Evolutionary conservation across 441 rosid species (phyloP).

Genomic region (Populus trichocarpa): DNA sequence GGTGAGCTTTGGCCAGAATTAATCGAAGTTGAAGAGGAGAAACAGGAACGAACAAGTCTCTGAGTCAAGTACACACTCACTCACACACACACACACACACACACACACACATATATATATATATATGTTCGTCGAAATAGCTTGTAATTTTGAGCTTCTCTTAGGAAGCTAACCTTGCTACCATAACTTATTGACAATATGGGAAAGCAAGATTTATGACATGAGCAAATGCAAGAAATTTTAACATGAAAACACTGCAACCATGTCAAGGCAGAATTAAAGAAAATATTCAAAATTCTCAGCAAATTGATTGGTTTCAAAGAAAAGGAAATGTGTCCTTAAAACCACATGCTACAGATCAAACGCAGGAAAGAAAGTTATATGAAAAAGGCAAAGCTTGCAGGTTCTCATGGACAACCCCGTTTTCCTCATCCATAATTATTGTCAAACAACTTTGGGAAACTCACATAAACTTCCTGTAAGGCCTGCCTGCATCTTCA

Average conservation of each 20-base stretch:
- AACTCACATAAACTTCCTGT: constrained; percentile 61
- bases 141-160: not conserved
- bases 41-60: not conserved
- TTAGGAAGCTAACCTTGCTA: not conserved
- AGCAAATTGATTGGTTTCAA: not conserved
- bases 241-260: not conserved
- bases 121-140: too few species aligned
- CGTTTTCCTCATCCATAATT: constrained; percentile 12
- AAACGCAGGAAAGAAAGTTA: not conserved
- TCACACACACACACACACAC: too few species aligned
- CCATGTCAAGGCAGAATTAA: not conserved
- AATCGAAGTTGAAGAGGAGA: too few species aligned
- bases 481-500: constrained; percentile 77
- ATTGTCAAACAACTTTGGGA: constrained; percentile 13
- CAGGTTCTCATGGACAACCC: not conserved
- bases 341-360: not conserved
- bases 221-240: not conserved
- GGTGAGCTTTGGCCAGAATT: not conserved
- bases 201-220: too few species aligned
- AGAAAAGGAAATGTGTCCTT: not conserved
- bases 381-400: not conserved
- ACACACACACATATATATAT: too few species aligned
- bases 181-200: not conserved
- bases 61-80: not conserved
- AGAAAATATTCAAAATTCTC: not conserved